Base-by-base conservation (phyloP, 129 eudicot species). In the Solidago caesia region DNA sequence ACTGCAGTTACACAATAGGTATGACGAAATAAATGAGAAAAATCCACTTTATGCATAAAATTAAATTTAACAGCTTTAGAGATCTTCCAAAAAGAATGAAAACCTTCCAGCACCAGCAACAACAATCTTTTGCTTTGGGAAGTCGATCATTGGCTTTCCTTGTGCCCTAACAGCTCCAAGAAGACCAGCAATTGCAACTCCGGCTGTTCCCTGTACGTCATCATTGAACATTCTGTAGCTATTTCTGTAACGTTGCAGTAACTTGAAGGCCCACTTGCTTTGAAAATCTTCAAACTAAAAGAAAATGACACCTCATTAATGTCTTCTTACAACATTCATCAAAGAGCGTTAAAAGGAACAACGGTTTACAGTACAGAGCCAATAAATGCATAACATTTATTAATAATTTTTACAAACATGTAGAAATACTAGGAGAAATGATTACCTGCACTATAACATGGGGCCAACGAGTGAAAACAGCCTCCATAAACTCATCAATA, bases 91-190 rank as follows among this genome's bases (percentile, higher is more conserved):
- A 21, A 79, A 27, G 64, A 13, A 56, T 73, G 14, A 44, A 46
- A 15, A 94, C 98, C 98, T 94, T 82, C 98, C 98, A 68, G 98
- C 98, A 72, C 97, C 97, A 42, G 98, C 98, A 80, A 94, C 97
- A 70, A 94, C 97, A 82, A 94, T 94, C 79, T 82, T 94, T 81
- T 85, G 91, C 71, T 94, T 94, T 52, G 98, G 97, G 69, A 94
- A 94, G 79, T 94, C 97, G 16, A 94, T 88, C 98, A 90, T 86
- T 71, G 91, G 87, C 68, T 86, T 90, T 74, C 98, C 98, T 80
- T 94, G 98, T 15, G 98, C 98, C 77, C 98, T 88, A 29, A 94
- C 98, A 72, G 98, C 98, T 80, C 98, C 98, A 73, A 94, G 79
- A 74, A 94, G 91, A 87, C 98, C 98, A 80, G 98, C 98, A 85